Evolutionary conservation across 2,329 filamentous ascomycete genomes (phyloP).

Genomic region (Penicillium rolfsii): DNA sequence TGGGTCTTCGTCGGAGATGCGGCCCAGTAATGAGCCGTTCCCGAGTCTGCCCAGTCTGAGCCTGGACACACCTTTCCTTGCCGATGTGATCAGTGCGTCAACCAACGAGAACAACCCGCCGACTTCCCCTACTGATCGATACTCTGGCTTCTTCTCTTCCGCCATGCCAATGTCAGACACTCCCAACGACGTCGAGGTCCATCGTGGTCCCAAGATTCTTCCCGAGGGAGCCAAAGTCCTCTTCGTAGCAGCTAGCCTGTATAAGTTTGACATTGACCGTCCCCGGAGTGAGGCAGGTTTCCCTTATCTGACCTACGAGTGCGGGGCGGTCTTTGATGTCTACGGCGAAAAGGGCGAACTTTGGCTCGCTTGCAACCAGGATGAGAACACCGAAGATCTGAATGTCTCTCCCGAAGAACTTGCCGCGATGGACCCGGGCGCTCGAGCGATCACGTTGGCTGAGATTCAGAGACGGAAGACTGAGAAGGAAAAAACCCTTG

Average conservation of each 20-base stretch:
- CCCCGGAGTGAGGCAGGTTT: conserved; percentile 92
- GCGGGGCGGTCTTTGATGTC: conserved; percentile 91
- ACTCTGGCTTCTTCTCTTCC: conserved; percentile 81
- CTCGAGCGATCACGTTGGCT: background rate
- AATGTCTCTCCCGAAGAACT: background rate
- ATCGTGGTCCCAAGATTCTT: conserved; percentile 47
- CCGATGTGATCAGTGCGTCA: conserved; percentile 43
- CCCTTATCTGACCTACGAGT: conserved; percentile 92
- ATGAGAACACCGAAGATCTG: conserved; percentile 65
- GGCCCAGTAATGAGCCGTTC: conserved; percentile 34
- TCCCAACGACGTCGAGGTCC: conserved; percentile 37
- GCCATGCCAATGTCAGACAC: conserved; percentile 79
- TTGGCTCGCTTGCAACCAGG: conserved; percentile 97
- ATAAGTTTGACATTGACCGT: conserved; percentile 95
- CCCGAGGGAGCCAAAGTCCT: conserved; percentile 64
- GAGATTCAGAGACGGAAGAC: conserved; percentile 4
- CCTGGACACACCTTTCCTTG: conserved; percentile 50
- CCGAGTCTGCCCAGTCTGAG: conserved; percentile 49
- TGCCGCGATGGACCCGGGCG: background rate
- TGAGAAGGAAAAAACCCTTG: conserved; percentile 39
- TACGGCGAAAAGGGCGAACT: conserved; percentile 96
- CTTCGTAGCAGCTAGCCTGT: conserved; percentile 90
- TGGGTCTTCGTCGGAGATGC: conserved; percentile 19
- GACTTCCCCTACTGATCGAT: conserved; percentile 55
- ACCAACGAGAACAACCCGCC: conserved; percentile 33